Base-by-base conservation (phyloP, 208 protist species). In the Endotrypanum monterogeii region DNA sequence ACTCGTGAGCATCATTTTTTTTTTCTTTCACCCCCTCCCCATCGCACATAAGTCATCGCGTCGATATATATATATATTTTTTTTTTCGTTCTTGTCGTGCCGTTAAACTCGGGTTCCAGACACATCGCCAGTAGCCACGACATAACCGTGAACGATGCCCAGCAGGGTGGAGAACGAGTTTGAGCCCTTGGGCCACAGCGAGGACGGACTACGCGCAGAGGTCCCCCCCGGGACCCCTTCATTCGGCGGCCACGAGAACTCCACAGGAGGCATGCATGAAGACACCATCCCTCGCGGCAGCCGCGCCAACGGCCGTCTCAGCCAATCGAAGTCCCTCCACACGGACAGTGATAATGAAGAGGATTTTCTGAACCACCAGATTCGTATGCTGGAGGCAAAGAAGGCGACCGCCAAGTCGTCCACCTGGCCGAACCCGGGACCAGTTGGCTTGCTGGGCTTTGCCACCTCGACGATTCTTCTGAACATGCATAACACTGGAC, bases 401-500 rank as follows among this genome's bases (percentile, higher is more conserved):
- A 46, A 73, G 48, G 66, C 72, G 20, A 37, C 71, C 0, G 55
- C 57, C 55, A 82, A 39, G 66, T 62, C 76, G n/a, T 70, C 71
- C 66, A 74, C 68, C 35, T 76, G 55, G 9, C 76, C 82, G 30
- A 67, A 67, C 35, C 72, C 84, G 11, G 81, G 67, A 28, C 77
- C 84, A 8, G 32, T 89, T n/a, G 83, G 79, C 44, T 78, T 93
- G 23, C 70, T 89, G 28, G 88, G 74, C 46, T 93, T 90, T 63
- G 88, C 85, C 37, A 78, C 90, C 63, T 84, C 88, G 16, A 93
- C 84, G n/a, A 66, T 87, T 30, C 76, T 93, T 56, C 67, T 84
- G 35, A 88, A 83, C 74, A 52, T 93, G n/a, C 68, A 82, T 62
- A 82, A 87, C 50, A 73, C 83, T 44, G 85, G 82, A 14, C 41